These are phyloP conservation scores for Diospyros kaki DNA, from an alignment of 148 eudicot genomes.

Conservation along the genomic window DNA sequence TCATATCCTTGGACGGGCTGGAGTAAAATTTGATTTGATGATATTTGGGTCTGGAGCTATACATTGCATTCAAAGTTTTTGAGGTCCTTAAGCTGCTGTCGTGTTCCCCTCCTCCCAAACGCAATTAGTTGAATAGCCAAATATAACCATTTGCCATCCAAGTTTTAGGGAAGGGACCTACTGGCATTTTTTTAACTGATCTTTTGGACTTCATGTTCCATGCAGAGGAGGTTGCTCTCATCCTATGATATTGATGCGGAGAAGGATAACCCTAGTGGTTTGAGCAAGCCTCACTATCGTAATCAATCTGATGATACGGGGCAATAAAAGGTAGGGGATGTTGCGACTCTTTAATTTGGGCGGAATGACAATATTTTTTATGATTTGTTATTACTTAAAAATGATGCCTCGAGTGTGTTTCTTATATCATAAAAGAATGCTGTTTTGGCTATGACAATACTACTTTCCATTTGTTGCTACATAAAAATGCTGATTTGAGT, in stretches of 20 bases:
- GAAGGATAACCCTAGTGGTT: conserved; percentile 20
- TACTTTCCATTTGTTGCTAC: too few species aligned
- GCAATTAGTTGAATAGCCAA: background rate
- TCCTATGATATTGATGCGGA: conserved; percentile 36
- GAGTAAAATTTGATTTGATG: background rate
- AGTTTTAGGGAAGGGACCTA: background rate
- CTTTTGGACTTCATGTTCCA: background rate
- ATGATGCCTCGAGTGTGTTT: too few species aligned
- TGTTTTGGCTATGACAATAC: background rate
- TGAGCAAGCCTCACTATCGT: conserved; percentile 12
- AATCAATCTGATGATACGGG: conserved; percentile 17
- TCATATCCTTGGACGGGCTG: background rate
- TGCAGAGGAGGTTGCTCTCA: conserved; percentile 47
- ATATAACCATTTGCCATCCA: background rate
- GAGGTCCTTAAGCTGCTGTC: background rate
- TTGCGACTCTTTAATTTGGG: background rate
- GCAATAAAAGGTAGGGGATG: conserved; percentile 6
- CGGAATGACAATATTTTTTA: background rate
- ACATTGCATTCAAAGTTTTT: background rate
- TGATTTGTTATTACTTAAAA: background rate
- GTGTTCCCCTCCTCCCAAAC: background rate
- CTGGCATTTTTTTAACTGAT: background rate
- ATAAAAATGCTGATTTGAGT: background rate
- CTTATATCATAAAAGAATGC: too few species aligned
- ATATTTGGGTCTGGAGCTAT: background rate